phyloP scores from a whole-genome alignment of 2,329 filamentous ascomycete species.

The Fusarium pseudoanthophilum region DNA sequence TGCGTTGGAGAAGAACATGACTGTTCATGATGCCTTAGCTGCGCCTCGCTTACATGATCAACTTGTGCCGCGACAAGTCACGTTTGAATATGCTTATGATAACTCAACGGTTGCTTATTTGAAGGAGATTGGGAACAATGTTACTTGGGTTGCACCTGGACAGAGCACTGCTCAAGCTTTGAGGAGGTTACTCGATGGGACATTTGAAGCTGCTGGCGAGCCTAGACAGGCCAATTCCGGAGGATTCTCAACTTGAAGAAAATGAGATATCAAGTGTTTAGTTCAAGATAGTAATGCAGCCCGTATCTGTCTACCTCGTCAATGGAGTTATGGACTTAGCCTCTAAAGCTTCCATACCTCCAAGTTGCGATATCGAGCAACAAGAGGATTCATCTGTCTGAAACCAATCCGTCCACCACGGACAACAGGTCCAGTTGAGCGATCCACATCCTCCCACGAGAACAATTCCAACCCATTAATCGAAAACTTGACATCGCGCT shows the following conservation, averaged over 20 bases:
- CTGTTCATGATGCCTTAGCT: constrained; percentile 70
- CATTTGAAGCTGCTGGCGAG: constrained; percentile 84
- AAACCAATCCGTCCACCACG: constrained; percentile 35
- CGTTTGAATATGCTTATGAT: constrained; percentile 79
- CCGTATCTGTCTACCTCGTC: background rate
- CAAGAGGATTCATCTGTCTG: constrained; percentile 38
- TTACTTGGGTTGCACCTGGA: constrained; percentile 74
- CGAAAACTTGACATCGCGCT: constrained; percentile 27
- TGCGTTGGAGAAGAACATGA: constrained; percentile 75
- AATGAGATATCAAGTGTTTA: rapidly evolving
- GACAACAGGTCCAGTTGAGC: constrained; percentile 35
- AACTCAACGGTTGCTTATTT: constrained; percentile 76
- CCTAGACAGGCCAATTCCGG: constrained; percentile 81
- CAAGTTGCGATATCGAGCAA: constrained; percentile 37
- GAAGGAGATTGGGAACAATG: constrained; percentile 75
- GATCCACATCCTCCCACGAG: constrained; percentile 34
- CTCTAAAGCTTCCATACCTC: constrained; percentile 38
- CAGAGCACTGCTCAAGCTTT: constrained; percentile 79
- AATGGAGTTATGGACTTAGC: too few species aligned
- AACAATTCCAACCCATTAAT: constrained; percentile 33
- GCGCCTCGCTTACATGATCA: constrained; percentile 84
- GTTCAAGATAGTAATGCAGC: rapidly evolving
- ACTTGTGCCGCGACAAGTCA: constrained; percentile 73
- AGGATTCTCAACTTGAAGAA: constrained; percentile 65
- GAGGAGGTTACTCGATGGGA: constrained; percentile 68